Evolutionary conservation across 1,284 basidiomycete genomes (phyloP).

Genomic region (Sanghuangporus weigelae): DNA sequence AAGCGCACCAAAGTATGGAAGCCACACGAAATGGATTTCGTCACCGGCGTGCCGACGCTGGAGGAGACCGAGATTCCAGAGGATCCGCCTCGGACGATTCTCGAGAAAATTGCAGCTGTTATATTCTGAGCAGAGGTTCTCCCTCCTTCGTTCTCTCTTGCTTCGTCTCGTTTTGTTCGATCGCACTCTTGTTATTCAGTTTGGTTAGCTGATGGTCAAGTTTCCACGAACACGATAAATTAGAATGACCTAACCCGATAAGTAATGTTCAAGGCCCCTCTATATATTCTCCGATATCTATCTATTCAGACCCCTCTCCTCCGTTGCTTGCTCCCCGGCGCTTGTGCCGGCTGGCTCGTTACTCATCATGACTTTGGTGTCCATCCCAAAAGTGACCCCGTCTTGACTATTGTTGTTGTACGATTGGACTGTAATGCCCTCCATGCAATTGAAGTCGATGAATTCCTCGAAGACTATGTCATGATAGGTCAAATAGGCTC

Average conservation of each 20-base stretch:
- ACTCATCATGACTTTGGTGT: neutral
- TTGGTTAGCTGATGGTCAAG: neutral
- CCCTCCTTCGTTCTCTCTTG: neutral
- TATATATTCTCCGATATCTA: neutral
- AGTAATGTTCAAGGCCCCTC: neutral
- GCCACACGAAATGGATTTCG: conserved; percentile 55
- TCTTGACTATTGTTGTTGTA: too few species aligned
- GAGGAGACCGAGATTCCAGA: conserved; percentile 53
- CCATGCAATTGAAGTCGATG: too few species aligned
- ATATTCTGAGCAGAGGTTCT: conserved; percentile 30
- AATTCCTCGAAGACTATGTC: too few species aligned
- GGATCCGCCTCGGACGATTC: conserved; percentile 35
- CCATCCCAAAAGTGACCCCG: too few species aligned
- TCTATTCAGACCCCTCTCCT: neutral
- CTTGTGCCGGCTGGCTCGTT: neutral
- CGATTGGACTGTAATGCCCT: too few species aligned
- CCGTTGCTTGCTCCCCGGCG: neutral
- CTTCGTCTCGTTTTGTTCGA: neutral
- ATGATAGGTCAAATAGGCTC: too few species aligned
- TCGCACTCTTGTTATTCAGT: neutral
- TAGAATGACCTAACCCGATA: neutral
- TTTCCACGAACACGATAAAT: neutral
- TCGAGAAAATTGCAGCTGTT: conserved; percentile 33
- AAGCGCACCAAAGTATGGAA: conserved; percentile 49
- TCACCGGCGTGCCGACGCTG: conserved; percentile 52